phyloP scores from a whole-genome alignment of 495 filamentous ascomycete species.

The Pseudoneurospora amorphoporcata region DNA sequence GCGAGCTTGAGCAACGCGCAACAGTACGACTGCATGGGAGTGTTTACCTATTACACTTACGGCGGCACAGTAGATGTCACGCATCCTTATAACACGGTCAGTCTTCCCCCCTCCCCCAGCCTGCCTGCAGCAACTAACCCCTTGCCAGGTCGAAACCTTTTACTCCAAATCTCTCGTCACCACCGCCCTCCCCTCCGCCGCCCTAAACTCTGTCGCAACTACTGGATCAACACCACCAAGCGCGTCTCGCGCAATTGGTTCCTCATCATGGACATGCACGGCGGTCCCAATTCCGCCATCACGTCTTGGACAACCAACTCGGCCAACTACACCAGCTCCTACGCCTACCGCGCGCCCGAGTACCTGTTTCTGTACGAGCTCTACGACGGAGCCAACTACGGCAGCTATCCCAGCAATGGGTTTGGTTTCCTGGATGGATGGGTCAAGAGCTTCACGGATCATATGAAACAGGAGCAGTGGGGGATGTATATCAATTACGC shows the following conservation, averaged over 20 bases:
- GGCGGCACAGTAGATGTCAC: slow-evolving; percentile 29
- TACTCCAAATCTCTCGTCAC: slow-evolving; percentile 37
- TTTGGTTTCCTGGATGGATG: slow-evolving; percentile 30
- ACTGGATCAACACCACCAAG: slow-evolving; percentile 31
- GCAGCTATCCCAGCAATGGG: slow-evolving; percentile 21
- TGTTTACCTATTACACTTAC: slow-evolving; percentile 32
- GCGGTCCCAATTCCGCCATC: slow-evolving; percentile 33
- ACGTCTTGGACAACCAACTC: slow-evolving; percentile 20
- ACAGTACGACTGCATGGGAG: slow-evolving; percentile 32
- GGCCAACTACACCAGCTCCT: slow-evolving; percentile 20
- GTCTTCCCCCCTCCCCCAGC: neutral
- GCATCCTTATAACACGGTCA: slow-evolving; percentile 31
- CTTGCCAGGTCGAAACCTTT: slow-evolving; percentile 33
- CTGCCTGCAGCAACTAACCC: neutral
- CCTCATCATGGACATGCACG: slow-evolving; percentile 35
- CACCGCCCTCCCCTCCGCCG: slow-evolving; percentile 21
- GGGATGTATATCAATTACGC: slow-evolving; percentile 42
- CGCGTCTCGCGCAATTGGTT: slow-evolving; percentile 29
- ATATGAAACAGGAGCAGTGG: slow-evolving; percentile 21
- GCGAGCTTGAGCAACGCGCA: slow-evolving; percentile 22
- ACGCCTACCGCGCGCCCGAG: slow-evolving; percentile 24
- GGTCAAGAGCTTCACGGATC: slow-evolving; percentile 25
- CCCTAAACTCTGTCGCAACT: slow-evolving; percentile 28
- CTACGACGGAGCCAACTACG: slow-evolving; percentile 23
- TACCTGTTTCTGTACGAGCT: slow-evolving; percentile 33